phyloP scores from a whole-genome alignment of 345 rosid species.

The Physaria fendleri region DNA sequence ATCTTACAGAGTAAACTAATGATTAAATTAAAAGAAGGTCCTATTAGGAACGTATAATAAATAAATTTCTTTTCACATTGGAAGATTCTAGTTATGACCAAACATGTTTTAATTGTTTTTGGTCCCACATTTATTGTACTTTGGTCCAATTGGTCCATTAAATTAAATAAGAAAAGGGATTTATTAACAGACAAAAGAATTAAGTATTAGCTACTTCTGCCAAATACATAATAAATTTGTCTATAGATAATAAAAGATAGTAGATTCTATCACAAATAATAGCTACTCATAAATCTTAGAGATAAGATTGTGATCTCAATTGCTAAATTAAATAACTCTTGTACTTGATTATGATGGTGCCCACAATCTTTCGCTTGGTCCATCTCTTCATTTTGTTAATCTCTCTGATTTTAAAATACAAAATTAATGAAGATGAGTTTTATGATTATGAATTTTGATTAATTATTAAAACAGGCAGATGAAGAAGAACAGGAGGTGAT shows the following conservation, averaged over 20 bases:
- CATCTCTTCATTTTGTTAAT: background rate
- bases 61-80: background rate
- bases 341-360: background rate
- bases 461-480: constrained; percentile 40
- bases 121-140: constrained; percentile 16
- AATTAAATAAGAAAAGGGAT: background rate
- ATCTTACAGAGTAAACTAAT: constrained; percentile 19
- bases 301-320: constrained; percentile 19
- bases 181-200: too few species aligned
- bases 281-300: too few species aligned
- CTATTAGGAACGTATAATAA: too few species aligned
- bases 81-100: constrained; percentile 12
- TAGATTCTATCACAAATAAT: too few species aligned
- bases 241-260: background rate
- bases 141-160: constrained; percentile 9
- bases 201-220: constrained; percentile 3
- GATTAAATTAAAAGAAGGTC: too few species aligned
- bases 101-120: background rate
- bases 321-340: constrained; percentile 1
- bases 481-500: constrained; percentile 58
- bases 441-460: background rate
- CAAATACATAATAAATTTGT: constrained; percentile 10
- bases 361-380: background rate
- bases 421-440: background rate
- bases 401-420: background rate